Evolutionary conservation across 768 basidiomycete species (phyloP), one percentile per base, ranked within the genome.

Genomic region (Phanerodontia chrysosporium): DNA sequence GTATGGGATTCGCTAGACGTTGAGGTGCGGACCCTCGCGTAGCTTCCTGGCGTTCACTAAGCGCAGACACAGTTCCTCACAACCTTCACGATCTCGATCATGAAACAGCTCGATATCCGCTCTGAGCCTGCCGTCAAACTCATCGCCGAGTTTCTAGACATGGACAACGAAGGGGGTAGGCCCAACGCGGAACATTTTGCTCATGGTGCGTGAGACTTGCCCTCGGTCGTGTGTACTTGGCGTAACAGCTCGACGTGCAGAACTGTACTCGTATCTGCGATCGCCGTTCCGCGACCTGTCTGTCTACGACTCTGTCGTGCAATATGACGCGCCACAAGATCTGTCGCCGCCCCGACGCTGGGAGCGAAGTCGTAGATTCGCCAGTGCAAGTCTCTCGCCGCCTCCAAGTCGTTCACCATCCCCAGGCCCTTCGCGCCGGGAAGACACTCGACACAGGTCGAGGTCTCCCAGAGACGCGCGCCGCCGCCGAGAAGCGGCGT

Each of bases 101-200:
- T 98, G 86, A 92, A 93, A 73, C 81, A 90, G 2, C 84, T 97
- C 56, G 95, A 98, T 74, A 90, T 98, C 58, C 90, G 95, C 45
- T 90, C 92, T 13, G 89, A 93, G 73, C 84, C 88, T 39, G 91
- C 94, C 44, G 81, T 98, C 45, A 90, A 87, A 66, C 72, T 91
- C 16, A 77, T 98, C 8, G 80, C 92, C 14, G 95, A 96, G 65
- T 95, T 95, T 73, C 78, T 98, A 49, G 95, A 98, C 68, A 80
- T 91, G 70, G 88, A 87, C 62, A 72, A 74, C 22, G 79, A 82
- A 49, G 86, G 85, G 8, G 75, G 77, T 25, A 78, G 85, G 58
- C 72, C 77, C 25, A 90, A 92, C 64, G 90, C 95, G 12, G 95
- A 98, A 69, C 95, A 97, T 72, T 95, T 97, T 74, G 91, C 89